phyloP scores from a whole-genome alignment of 1,284 basidiomycete genomes.

The Ceratobasidium sp. region DNA sequence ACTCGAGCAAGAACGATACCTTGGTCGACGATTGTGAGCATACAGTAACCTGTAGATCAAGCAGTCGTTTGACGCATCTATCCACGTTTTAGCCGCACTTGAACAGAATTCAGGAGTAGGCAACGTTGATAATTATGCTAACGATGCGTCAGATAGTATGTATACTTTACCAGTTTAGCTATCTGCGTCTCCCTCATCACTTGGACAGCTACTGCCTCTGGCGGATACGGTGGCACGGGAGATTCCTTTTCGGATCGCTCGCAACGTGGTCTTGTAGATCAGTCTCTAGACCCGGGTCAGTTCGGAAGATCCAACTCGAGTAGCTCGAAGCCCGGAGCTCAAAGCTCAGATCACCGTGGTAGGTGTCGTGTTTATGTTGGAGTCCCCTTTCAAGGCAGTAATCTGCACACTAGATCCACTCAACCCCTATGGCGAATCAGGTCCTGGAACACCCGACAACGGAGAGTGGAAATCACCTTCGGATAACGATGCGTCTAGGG shows the following conservation, averaged over 20 bases:
- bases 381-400: background rate
- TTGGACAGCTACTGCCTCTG: slow-evolving; percentile 26
- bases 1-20: slow-evolving; percentile 22
- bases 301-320: slow-evolving; percentile 19
- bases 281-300: slow-evolving; percentile 29
- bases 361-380: background rate
- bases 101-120: slow-evolving; percentile 17
- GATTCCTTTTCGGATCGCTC: slow-evolving; percentile 37
- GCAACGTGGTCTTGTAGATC: slow-evolving; percentile 32
- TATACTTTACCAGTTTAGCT: background rate
- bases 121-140: slow-evolving; percentile 25
- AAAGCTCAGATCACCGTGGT: slow-evolving; percentile 30
- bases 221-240: slow-evolving; percentile 7
- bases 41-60: background rate
- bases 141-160: slow-evolving; percentile 21
- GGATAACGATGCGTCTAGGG: slow-evolving; percentile 30
- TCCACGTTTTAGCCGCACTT: slow-evolving; percentile 12
- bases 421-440: slow-evolving; percentile 34
- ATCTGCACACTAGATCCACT: slow-evolving; percentile 16
- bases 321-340: background rate
- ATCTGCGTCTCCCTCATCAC: background rate
- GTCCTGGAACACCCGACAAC: slow-evolving; percentile 36
- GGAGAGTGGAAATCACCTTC: slow-evolving; percentile 28
- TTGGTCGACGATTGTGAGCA: slow-evolving; percentile 30
- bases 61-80: background rate